These are phyloP conservation scores for Penicillium sp. DNA, from an alignment of 2,329 filamentous ascomycete genomes.

Conservation along the genomic window DNA sequence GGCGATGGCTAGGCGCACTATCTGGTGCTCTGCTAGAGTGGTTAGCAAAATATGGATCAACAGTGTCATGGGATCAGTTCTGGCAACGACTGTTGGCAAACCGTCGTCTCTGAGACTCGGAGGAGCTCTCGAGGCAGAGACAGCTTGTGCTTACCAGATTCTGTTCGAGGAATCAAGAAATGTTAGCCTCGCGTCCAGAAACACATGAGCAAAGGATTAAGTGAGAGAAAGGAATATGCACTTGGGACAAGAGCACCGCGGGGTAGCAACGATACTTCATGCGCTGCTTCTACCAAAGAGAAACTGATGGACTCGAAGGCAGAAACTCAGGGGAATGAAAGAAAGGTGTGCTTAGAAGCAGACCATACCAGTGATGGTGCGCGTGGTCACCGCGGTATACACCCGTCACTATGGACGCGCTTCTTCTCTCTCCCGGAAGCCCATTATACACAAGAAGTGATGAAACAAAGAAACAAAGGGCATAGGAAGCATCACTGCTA, in stretches of 20 bases:
- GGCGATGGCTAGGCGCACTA: not conserved
- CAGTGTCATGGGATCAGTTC: not conserved
- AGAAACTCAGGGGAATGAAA: not conserved
- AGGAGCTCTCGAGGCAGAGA: too few relatives aligned
- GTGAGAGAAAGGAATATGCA: not conserved
- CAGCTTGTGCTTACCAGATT: not conserved
- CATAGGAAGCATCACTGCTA: not conserved
- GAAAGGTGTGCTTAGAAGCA: not conserved
- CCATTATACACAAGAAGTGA: not conserved
- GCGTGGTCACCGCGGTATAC: not conserved
- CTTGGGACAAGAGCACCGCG: not conserved
- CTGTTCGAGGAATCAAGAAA: not conserved
- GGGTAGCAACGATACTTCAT: not conserved
- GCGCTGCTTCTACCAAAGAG: not conserved
- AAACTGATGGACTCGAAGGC: not conserved
- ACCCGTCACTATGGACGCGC: not conserved
- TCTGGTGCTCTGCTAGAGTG: not conserved
- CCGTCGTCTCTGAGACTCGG: not conserved
- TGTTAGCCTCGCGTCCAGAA: not conserved
- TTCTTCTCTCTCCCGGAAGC: not conserved
- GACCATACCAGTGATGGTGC: not conserved
- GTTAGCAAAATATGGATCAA: not conserved
- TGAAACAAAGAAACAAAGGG: not conserved
- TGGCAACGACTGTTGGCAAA: too few relatives aligned
- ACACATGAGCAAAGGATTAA: not conserved